Base-by-base conservation (phyloP, 176 grass and related monocot species). In the Oryza nivara region DNA sequence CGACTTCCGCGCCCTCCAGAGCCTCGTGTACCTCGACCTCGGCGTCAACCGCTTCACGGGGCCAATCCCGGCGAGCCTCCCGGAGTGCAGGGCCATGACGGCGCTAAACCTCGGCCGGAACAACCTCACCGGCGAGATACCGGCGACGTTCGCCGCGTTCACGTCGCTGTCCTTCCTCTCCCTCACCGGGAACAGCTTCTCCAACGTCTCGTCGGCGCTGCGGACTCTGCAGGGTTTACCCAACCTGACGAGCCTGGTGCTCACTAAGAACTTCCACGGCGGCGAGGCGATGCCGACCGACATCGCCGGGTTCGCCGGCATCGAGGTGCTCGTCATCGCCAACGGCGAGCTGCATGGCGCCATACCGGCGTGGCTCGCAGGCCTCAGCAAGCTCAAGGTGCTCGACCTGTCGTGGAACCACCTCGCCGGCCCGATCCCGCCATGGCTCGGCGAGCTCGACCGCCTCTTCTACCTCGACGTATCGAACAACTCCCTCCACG, bases 361-460 rank as follows among this genome's bases (percentile, higher is more conserved):
- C 4, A 81, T 96, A 4, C 91, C 91, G 14, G 4, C 38, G 16
- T 89, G 90, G 89, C 70, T 93, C 11, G 60, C 89, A 0, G 70
- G 84, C 6, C 85, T 96, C 1, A 46, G 72, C 43, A 96, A 77
- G 71, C 83, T 96, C 40, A 82, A 91, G 44, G 94, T 89, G n/a
- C 85, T 96, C 11, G 90, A 92, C 84, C 79, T 96, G 48, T 93
- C 94, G 7, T 92, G 86, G 74, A 96, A 96, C 74, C 84, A 56
- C 22, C 84, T 96, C 35, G 34, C 67, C 11, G 94, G 94, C 38
- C 48, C 73, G 20, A 86, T 96, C 30, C 89, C 91, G 19, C 85
- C 89, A 11, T 87, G 73, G 66, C 71, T 95, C 3, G 88, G 88
- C 22, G 71, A 87, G 11, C 52, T 93, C 16, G 84, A 92, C 35